phyloP scores from a whole-genome alignment of 495 filamentous ascomycete genomes.

The Aspergillus steynii region DNA sequence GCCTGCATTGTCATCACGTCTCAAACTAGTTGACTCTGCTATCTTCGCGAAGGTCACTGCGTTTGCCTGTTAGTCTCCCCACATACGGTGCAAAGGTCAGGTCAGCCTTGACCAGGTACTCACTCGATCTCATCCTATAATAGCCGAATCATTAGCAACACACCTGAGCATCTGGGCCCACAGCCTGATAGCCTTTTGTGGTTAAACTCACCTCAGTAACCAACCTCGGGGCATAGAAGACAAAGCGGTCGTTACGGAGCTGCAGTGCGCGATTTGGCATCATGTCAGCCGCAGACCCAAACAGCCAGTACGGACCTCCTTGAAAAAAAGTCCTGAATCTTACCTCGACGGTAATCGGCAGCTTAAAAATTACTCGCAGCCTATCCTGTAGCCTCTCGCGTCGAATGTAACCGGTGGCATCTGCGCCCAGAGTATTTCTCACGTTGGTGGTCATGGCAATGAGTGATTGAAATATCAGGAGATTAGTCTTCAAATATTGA shows the following conservation, averaged over 20 bases:
- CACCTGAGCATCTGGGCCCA: not conserved
- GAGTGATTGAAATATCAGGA: not conserved
- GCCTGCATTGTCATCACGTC: not conserved
- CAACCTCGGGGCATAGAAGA: slow-evolving; percentile 17
- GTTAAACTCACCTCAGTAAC: slow-evolving; percentile 10
- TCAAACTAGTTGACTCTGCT: slow-evolving; percentile 8
- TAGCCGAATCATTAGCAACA: too few relatives aligned
- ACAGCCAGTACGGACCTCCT: not conserved
- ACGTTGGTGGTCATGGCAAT: slow-evolving; percentile 2
- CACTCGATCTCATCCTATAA: slow-evolving; percentile 16
- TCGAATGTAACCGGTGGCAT: slow-evolving; percentile 15
- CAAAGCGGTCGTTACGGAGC: slow-evolving; percentile 15
- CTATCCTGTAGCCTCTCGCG: slow-evolving; percentile 11
- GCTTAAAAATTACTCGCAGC: slow-evolving; percentile 5
- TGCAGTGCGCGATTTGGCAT: not conserved
- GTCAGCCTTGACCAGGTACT: not conserved
- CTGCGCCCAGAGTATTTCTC: slow-evolving; percentile 8
- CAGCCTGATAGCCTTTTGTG: not conserved
- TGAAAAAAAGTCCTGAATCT: not conserved
- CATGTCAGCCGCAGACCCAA: not conserved
- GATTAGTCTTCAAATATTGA: not conserved
- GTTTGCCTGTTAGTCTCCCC: not conserved
- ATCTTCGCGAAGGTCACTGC: slow-evolving; percentile 16
- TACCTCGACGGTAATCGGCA: slow-evolving; percentile 12
- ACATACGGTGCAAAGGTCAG: not conserved